Evolutionary conservation across 768 basidiomycete species (phyloP).

Genomic region (Boletus sp.): DNA sequence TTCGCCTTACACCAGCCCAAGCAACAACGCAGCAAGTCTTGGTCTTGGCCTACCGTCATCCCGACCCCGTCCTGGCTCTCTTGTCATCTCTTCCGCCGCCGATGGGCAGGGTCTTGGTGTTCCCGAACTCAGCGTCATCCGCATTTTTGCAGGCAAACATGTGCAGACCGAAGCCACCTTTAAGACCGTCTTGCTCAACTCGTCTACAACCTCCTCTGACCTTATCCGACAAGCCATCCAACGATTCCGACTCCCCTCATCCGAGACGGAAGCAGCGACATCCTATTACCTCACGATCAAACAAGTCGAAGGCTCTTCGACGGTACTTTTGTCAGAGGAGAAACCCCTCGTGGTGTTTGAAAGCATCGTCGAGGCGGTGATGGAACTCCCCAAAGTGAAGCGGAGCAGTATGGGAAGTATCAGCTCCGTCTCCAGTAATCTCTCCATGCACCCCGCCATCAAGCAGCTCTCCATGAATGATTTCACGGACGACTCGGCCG

Average conservation of each 20-base stretch:
- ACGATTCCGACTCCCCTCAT: conserved; percentile 78
- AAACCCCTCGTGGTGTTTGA: conserved; percentile 91
- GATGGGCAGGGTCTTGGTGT: conserved; percentile 63
- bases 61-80: conserved; percentile 73
- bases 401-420: conserved; percentile 92
- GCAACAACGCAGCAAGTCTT: conserved; percentile 41
- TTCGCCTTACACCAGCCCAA: conserved; percentile 41
- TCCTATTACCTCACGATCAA: conserved; percentile 90
- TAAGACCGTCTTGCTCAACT: conserved; percentile 93
- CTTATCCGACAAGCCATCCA: conserved; percentile 92
- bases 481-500: conserved; percentile 94
- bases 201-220: conserved; percentile 79
- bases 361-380: conserved; percentile 74
- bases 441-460: conserved; percentile 95
- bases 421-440: conserved; percentile 86
- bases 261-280: conserved; percentile 50
- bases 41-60: conserved; percentile 48
- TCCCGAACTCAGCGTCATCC: conserved; percentile 89
- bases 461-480: conserved; percentile 94
- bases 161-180: conserved; percentile 95
- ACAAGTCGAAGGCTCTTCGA: conserved; percentile 85
- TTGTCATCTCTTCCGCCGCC: conserved; percentile 62
- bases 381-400: conserved; percentile 84
- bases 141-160: conserved; percentile 91
- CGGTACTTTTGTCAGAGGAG: conserved; percentile 67